These are phyloP conservation scores for Pichia nakasei DNA, from an alignment of 805 yeast species.

Conservation along the genomic window DNA sequence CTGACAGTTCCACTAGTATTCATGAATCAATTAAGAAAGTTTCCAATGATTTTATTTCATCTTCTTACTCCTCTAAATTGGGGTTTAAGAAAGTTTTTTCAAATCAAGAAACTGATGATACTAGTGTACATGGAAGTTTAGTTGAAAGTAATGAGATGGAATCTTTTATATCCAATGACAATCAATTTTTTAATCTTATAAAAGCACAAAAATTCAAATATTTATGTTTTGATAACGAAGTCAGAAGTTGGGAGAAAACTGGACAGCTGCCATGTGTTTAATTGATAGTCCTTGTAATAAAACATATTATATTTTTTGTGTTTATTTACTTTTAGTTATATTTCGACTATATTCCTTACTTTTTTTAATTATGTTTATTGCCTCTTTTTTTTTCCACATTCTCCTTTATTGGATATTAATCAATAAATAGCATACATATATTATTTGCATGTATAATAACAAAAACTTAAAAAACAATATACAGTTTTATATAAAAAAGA, in stretches of 20 bases:
- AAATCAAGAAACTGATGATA: not conserved
- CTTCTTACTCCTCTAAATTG: not conserved
- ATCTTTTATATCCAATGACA: constrained; percentile 5
- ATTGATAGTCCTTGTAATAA: not conserved
- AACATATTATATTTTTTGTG: not conserved
- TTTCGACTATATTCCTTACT: too few relatives aligned
- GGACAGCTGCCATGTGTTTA: constrained; percentile 3
- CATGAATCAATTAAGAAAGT: not conserved
- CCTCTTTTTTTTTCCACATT: too few relatives aligned
- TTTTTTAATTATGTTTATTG: too few relatives aligned
- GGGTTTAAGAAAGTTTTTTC: not conserved
- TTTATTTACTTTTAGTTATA: not conserved
- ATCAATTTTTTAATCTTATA: not conserved
- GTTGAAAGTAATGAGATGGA: not conserved
- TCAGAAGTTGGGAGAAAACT: constrained; percentile 4
- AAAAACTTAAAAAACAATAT: too few relatives aligned
- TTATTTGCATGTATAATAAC: too few relatives aligned
- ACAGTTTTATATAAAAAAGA: too few relatives aligned
- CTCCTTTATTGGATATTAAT: too few relatives aligned
- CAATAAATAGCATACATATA: too few relatives aligned
- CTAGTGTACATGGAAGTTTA: not conserved
- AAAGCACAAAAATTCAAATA: constrained; percentile 3
- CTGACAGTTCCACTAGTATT: not conserved
- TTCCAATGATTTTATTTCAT: not conserved
- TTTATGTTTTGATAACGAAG: not conserved